These are phyloP conservation scores for Xylariales sp. DNA, from an alignment of 2,329 filamentous ascomycete genomes.

Conservation along the genomic window DNA sequence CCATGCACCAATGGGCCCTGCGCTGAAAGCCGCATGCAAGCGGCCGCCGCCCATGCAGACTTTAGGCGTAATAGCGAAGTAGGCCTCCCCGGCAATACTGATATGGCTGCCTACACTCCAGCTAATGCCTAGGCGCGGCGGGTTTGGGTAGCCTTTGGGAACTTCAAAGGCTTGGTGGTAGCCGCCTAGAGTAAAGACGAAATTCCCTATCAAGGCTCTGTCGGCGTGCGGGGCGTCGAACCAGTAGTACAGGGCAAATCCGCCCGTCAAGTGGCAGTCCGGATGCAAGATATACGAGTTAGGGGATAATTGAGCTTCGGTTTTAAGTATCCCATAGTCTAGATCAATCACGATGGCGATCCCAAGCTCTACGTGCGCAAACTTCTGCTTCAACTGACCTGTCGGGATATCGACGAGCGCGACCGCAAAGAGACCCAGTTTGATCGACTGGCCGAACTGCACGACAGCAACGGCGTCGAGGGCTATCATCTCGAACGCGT, in stretches of 20 bases:
- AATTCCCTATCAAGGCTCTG: slow-evolving; percentile 52
- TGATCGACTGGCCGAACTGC: slow-evolving; percentile 47
- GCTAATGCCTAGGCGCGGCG: slow-evolving; percentile 53
- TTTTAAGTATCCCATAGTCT: slow-evolving; percentile 50
- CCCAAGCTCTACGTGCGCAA: slow-evolving; percentile 55
- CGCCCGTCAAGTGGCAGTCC: slow-evolving; percentile 56
- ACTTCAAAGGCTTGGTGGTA: slow-evolving; percentile 54
- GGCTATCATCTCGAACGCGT: slow-evolving; percentile 54
- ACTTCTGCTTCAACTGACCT: slow-evolving; percentile 29
- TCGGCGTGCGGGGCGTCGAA: slow-evolving; percentile 45
- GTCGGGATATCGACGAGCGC: slow-evolving; percentile 49
- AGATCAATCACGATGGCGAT: slow-evolving; percentile 52
- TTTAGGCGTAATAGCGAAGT: slow-evolving; percentile 60
- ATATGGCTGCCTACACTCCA: slow-evolving; percentile 51
- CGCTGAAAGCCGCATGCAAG: slow-evolving; percentile 45
- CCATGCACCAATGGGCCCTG: slow-evolving; percentile 52
- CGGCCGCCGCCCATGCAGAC: slow-evolving; percentile 56
- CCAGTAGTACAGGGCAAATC: slow-evolving; percentile 56
- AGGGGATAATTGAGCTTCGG: slow-evolving; percentile 56
- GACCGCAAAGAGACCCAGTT: slow-evolving; percentile 52
- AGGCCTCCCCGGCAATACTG: slow-evolving; percentile 54
- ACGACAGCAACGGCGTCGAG: slow-evolving; percentile 53
- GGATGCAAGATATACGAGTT: slow-evolving; percentile 54
- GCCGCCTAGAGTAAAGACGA: slow-evolving; percentile 59
- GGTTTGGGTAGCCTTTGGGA: slow-evolving; percentile 53